These are phyloP conservation scores for Paraurostyla sp. DNA, from an alignment of 73 alveolate species.

Conservation along the genomic window DNA sequence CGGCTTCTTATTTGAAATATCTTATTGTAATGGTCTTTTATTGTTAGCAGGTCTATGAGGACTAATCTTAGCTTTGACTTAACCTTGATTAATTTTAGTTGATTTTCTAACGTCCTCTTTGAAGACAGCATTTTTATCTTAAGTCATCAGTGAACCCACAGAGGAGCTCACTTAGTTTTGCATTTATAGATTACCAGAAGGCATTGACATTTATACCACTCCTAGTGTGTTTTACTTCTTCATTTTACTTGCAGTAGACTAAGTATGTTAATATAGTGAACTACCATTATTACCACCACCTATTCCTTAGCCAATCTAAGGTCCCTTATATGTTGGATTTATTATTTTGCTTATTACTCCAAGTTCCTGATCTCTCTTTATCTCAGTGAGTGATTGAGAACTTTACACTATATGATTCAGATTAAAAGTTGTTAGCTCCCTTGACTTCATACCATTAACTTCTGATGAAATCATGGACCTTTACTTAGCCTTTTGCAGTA, in stretches of 20 bases:
- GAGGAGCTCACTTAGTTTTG: too few relatives aligned
- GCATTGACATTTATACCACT: too few relatives aligned
- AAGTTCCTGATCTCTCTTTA: slow-evolving; percentile 38
- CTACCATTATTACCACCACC: background rate
- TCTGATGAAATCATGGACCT: background rate
- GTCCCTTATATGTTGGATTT: slow-evolving; percentile 26
- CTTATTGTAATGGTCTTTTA: background rate
- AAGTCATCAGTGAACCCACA: too few relatives aligned
- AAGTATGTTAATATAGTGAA: slow-evolving; percentile 19
- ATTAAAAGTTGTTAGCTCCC: slow-evolving; percentile 9
- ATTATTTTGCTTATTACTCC: background rate
- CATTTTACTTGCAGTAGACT: slow-evolving; percentile 38
- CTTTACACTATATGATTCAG: background rate
- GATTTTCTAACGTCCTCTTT: too few relatives aligned
- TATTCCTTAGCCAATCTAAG: background rate
- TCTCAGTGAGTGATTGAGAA: background rate
- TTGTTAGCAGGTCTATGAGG: background rate
- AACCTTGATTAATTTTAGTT: background rate
- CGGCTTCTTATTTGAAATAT: background rate
- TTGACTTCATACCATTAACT: slow-evolving; percentile 6
- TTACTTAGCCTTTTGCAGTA: slow-evolving; percentile 16
- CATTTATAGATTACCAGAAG: too few relatives aligned
- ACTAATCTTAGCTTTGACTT: background rate
- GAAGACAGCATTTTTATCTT: too few relatives aligned
- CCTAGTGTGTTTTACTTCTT: too few relatives aligned